phyloP scores from a whole-genome alignment of 306 rosid species.

The Castanopsis chinensis region DNA sequence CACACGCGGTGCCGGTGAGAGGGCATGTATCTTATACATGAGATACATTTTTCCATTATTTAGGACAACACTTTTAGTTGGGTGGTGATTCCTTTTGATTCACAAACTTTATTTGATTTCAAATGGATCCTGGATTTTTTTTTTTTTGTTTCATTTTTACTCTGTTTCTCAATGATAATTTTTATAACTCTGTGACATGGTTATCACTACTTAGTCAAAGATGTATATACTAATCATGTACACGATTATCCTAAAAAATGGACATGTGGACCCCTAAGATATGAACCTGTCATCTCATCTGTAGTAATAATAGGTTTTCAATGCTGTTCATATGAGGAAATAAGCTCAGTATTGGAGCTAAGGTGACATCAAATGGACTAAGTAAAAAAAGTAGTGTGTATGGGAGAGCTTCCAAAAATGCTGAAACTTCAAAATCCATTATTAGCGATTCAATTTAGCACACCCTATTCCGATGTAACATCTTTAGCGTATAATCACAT shows the following conservation, averaged over 20 bases:
- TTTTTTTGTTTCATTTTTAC: background rate
- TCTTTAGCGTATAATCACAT: background rate
- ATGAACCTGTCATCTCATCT: background rate
- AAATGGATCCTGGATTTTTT: background rate
- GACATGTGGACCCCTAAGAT: background rate
- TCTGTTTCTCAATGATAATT: background rate
- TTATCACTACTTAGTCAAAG: too few relatives aligned
- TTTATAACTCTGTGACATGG: too few relatives aligned
- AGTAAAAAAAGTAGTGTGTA: background rate
- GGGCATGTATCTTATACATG: too few relatives aligned
- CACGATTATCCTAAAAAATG: background rate
- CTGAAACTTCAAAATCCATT: background rate
- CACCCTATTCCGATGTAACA: background rate
- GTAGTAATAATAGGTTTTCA: background rate
- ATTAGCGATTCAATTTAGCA: background rate
- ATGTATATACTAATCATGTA: too few relatives aligned
- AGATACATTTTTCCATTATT: too few relatives aligned
- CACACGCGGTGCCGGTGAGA: too few relatives aligned
- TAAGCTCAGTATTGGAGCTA: background rate
- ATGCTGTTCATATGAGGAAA: background rate
- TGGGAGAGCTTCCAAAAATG: background rate
- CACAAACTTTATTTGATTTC: background rate
- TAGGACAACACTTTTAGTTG: too few relatives aligned
- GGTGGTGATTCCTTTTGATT: background rate
- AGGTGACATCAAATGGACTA: background rate